Percentiles rank a stretch among this genome's conserved stretches.
These are phyloP conservation scores for Aristolochia contorta DNA, from an alignment of 164 flowering plant species.

Conservation along the genomic window DNA sequence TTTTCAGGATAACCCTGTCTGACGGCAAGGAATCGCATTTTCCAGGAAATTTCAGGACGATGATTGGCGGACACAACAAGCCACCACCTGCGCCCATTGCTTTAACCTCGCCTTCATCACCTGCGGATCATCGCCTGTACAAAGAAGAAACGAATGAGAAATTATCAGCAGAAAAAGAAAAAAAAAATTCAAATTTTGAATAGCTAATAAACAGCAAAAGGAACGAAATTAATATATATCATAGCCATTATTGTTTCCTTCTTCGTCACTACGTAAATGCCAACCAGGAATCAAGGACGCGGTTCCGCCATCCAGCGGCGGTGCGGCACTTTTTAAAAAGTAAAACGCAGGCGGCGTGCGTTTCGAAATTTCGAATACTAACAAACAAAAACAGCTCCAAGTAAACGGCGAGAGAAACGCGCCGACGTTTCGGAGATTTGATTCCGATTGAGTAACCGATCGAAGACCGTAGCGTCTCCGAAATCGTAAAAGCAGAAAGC, in stretches of 20 bases:
- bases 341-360: too few species aligned
- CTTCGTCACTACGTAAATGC: background rate
- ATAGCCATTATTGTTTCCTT: background rate
- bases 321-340: too few species aligned
- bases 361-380: too few species aligned
- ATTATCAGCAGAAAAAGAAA: background rate
- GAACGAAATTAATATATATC: too few species aligned
- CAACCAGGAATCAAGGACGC: too few species aligned
- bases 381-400: too few species aligned
- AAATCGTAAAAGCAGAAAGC: too few species aligned
- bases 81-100: conserved; percentile 83
- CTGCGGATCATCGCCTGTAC: conserved; percentile 51
- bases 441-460: too few species aligned
- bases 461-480: too few species aligned
- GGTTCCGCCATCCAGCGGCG: too few species aligned
- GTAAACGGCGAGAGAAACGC: too few species aligned
- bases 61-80: conserved; percentile 54
- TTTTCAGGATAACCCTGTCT: background rate
- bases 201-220: background rate
- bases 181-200: background rate
- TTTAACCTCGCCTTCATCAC: conserved; percentile 56
- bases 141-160: background rate
- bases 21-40: background rate
- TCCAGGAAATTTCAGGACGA: conserved; percentile 3
- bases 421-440: too few species aligned